phyloP scores from a whole-genome alignment of 129 eudicot species.

The sunflower (Helianthus annuus) region HanXRQr2.0-SUNRISE NC_035436.2:155739723-155740222 shows the following conservation, averaged over 20 bases:
- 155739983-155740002: constrained; percentile 11
- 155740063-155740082: constrained; percentile 7
- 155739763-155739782: too few species aligned
- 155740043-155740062: constrained; percentile 1
- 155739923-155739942: constrained; percentile 20
- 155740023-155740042: constrained; percentile 1
- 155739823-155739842: too few species aligned
- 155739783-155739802: too few species aligned
- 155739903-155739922: constrained; percentile 3
- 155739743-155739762: too few species aligned
- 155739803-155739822: too few species aligned
- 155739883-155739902: background rate
- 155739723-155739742: too few species aligned
- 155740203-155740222: background rate
- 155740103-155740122: background rate
- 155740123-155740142: background rate
- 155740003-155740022: constrained; percentile 21
- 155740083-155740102: background rate
- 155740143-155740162: background rate
- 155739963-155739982: constrained; percentile 25
- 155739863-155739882: too few species aligned
- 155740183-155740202: background rate
- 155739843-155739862: too few species aligned
- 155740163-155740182: background rate
- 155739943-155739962: constrained; percentile 31